Conservation (phyloP, 176 grass and related monocot genomes). For the Sorghum bicolor region Sorghum_bicolor_NCBIv3 NC_012870.2:61986501-61987000, state of each 20-base stretch:
- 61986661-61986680: background rate
- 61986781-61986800: background rate
- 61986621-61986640: background rate
- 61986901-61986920: conserved; percentile 36
- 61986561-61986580: background rate
- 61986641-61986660: background rate
- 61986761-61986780: background rate
- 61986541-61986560: background rate
- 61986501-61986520: background rate
- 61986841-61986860: conserved; percentile 6
- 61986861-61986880: conserved; percentile 25
- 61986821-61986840: background rate
- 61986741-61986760: background rate
- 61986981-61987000: conserved; percentile 32
- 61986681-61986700: background rate
- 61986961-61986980: conserved; percentile 98
- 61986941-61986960: conserved; percentile 71
- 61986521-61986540: background rate
- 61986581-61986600: background rate
- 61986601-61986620: conserved; percentile 3
- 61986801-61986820: background rate
- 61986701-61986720: background rate
- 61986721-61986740: conserved; percentile 12
- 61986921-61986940: conserved; percentile 85
- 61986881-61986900: conserved; percentile 20